Conservation (phyloP, 1,284 basidiomycete species). For the Agaricales sp. region DNA sequence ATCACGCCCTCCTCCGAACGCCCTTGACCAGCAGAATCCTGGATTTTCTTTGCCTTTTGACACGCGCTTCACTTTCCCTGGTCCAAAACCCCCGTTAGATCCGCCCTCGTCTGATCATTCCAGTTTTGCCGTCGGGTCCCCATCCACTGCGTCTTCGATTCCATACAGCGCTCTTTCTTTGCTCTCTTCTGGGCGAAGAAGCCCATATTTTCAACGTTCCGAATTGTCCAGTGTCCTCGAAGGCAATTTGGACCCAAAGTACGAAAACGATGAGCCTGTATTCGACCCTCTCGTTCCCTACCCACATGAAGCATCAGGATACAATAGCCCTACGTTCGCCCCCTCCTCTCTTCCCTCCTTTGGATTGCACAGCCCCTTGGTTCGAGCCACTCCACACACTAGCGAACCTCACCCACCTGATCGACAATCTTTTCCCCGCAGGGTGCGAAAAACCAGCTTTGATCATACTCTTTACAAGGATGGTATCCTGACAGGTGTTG, state of each 20-base stretch:
- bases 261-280: constrained; percentile 26
- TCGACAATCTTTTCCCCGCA: constrained; percentile 60
- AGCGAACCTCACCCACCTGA: constrained; percentile 27
- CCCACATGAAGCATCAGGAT: constrained; percentile 30
- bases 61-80: constrained; percentile 31
- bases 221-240: constrained; percentile 51
- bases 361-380: constrained; percentile 29
- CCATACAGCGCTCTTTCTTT: constrained; percentile 41
- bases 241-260: constrained; percentile 9
- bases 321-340: constrained; percentile 43
- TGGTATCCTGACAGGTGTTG: constrained; percentile 43
- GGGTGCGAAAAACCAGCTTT: constrained; percentile 86
- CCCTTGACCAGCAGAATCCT: constrained; percentile 35
- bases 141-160: constrained; percentile 29
- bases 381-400: constrained; percentile 23
- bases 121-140: neutral
- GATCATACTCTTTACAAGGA: constrained; percentile 78
- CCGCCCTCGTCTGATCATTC: neutral
- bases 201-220: constrained; percentile 30
- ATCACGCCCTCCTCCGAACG: constrained; percentile 51
- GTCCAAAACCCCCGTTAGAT: neutral
- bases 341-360: constrained; percentile 54
- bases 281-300: constrained; percentile 24
- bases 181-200: constrained; percentile 38
- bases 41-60: constrained; percentile 27